Conservation (phyloP, 352 stramenopile species). For the Phytopythium sindhum region DNA sequence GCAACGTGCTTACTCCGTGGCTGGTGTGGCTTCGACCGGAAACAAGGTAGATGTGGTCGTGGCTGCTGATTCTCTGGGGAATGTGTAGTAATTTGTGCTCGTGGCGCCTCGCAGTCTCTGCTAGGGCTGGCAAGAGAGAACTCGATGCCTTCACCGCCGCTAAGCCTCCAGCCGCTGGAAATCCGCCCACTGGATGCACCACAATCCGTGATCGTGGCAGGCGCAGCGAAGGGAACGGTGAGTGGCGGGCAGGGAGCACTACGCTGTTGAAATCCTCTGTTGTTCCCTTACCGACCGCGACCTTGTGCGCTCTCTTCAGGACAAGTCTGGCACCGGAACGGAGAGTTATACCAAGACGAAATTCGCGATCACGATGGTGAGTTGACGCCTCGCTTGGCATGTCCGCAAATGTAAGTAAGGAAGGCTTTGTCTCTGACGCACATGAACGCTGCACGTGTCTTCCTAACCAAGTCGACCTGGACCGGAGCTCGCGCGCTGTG, state of each 20-base stretch:
- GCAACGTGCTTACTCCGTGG: not conserved
- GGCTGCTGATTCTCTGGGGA: too few relatives aligned
- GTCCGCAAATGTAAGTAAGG: not conserved
- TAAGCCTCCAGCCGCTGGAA: constrained; percentile 14
- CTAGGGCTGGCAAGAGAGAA: not conserved
- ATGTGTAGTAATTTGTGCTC: not conserved
- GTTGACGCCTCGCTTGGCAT: not conserved
- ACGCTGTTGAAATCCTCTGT: not conserved
- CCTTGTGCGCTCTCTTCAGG: not conserved
- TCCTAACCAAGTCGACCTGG: constrained; percentile 30
- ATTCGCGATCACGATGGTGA: constrained; percentile 51
- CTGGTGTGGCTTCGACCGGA: not conserved
- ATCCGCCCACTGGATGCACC: constrained; percentile 23
- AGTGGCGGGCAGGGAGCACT: not conserved
- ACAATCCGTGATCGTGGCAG: not conserved
- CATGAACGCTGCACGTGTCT: not conserved
- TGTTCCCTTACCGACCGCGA: not conserved
- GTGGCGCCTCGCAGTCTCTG: not conserved
- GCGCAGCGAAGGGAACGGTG: not conserved
- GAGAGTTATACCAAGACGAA: constrained; percentile 11
- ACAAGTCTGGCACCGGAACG: not conserved
- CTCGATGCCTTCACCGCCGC: not conserved
- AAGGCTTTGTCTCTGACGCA: not conserved
- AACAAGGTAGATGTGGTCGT: not conserved
- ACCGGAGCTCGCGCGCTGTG: constrained; percentile 36